Evolutionary conservation across 805 yeast genomes (phyloP).

Genomic region (Candida caryicola): DNA sequence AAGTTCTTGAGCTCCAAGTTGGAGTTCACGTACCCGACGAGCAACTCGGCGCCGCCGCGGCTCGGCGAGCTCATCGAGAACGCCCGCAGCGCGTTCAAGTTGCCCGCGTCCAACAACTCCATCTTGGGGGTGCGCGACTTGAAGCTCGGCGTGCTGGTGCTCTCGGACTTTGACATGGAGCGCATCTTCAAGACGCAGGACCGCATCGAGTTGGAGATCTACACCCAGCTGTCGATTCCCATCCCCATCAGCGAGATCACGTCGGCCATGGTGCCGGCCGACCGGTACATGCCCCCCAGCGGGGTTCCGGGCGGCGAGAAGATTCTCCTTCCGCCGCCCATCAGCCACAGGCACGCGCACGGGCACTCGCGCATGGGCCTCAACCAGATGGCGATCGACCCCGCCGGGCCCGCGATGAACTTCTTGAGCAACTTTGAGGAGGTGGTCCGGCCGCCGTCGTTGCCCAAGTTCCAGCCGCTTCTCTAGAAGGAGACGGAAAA

Average conservation of each 20-base stretch:
- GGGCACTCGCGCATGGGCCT: constrained; percentile 6
- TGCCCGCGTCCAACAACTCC: constrained; percentile 8
- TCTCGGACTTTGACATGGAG: constrained; percentile 37
- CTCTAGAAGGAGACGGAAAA: constrained; percentile 15
- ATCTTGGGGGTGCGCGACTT: constrained; percentile 27
- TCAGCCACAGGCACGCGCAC: constrained; percentile 15
- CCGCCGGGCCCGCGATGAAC: constrained; percentile 8
- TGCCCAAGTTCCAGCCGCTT: constrained; percentile 32
- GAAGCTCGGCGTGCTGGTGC: constrained; percentile 23
- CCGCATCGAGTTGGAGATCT: constrained; percentile 36
- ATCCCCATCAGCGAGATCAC: constrained; percentile 38
- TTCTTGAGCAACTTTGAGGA: constrained; percentile 23
- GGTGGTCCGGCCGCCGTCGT: constrained; percentile 21
- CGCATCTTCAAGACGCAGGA: constrained; percentile 31
- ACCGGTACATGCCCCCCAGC: constrained; percentile 2
- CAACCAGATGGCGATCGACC: neutral
- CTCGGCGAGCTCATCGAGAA: constrained; percentile 73
- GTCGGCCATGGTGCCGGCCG: constrained; percentile 25
- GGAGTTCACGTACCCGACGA: constrained; percentile 62
- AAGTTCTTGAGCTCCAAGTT: constrained; percentile 54
- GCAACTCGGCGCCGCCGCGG: constrained; percentile 77
- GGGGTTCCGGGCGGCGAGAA: constrained; percentile 16
- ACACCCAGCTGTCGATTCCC: constrained; percentile 31
- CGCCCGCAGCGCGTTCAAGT: constrained; percentile 65
- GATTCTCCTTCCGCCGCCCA: constrained; percentile 36